Conservation (phyloP, 176 grass and related monocot genomes). For the Metroxylon sagu region DNA sequence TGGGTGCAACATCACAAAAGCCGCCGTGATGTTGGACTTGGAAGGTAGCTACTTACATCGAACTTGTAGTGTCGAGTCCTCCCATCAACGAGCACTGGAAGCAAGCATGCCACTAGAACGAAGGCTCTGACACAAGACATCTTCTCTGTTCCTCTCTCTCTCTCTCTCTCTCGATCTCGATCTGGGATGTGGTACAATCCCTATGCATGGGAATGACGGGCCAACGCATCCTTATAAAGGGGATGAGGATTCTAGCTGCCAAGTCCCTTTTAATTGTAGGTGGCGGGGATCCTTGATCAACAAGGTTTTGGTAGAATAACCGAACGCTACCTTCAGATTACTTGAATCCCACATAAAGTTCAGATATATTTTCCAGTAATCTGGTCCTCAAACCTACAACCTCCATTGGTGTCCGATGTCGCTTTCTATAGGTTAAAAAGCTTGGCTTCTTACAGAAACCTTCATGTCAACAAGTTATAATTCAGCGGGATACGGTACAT, state of each 20-base stretch:
- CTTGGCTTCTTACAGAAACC: background rate
- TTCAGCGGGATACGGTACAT: no score
- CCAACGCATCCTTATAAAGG: constrained; percentile 33
- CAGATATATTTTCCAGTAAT: background rate
- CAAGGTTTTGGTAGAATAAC: constrained; percentile 46
- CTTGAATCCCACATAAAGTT: constrained; percentile 54
- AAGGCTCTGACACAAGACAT: background rate
- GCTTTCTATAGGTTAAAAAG: constrained; percentile 18
- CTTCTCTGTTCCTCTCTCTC: background rate
- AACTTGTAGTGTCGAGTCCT: constrained; percentile 60
- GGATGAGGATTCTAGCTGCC: constrained; percentile 41
- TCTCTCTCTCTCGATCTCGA: background rate
- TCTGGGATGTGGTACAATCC: no score
- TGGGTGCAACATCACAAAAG: no score
- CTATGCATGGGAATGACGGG: constrained; percentile 24
- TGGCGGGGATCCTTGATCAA: constrained; percentile 41
- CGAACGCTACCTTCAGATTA: constrained; percentile 16
- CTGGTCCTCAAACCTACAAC: background rate
- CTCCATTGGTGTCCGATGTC: background rate
- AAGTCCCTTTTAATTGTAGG: constrained; percentile 69
- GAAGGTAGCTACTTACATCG: constrained; percentile 34
- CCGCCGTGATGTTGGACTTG: no score
- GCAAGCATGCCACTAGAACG: constrained; percentile 25
- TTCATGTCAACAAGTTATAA: no score
- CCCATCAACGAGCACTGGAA: constrained; percentile 26